Base-by-base conservation (phyloP, 768 basidiomycete species). In the Agaricus sinodeliciosus region DNA sequence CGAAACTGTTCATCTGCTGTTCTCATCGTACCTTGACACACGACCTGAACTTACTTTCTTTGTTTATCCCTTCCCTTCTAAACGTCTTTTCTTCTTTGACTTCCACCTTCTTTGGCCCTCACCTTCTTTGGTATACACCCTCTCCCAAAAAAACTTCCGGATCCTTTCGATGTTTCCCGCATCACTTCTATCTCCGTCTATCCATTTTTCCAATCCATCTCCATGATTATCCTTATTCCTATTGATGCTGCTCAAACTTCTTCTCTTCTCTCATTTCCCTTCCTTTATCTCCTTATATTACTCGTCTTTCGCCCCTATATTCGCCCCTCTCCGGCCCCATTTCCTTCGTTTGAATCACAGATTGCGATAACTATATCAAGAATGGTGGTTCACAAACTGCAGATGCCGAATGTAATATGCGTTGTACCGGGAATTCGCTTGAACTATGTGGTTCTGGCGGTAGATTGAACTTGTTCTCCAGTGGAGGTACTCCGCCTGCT, bases 391-490 rank as follows among this genome's bases (percentile, higher is more conserved):
- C 72, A 3, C 72, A 68, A 42, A 73, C 76, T 7, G 65, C 76
- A 34, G 54, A 62, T 4, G 65, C 79, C 0, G 78, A 86, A 43
- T 90, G 87, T 61, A 78, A 75, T 61, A 75, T 75, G 68, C 61
- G 77, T 7, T 90, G 87, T 63, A 71, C 74, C 1, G 87, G 85
- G 13, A 72, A 85, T 59, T 43, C 78, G 4, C 54, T 61, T 3
- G 81, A 90, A 62, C 62, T 64, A 3, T 88, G 86, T 60, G 87
- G 86, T 44, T 81, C 78, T 1, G 78, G 77, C 1, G 65, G 70
- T 62, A 76, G 74, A 25, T 71, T 88, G 12, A 82, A 81, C 58
- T 63, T 88, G 3, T 89, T 80, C 67, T 80, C 75, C 76, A 85
- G 75, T 57, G 85, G 85, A 15, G 65, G 65, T 27, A 50, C 70